Conservation (phyloP, 495 filamentous ascomycete genomes). For the Parathielavia appendiculata region DNA sequence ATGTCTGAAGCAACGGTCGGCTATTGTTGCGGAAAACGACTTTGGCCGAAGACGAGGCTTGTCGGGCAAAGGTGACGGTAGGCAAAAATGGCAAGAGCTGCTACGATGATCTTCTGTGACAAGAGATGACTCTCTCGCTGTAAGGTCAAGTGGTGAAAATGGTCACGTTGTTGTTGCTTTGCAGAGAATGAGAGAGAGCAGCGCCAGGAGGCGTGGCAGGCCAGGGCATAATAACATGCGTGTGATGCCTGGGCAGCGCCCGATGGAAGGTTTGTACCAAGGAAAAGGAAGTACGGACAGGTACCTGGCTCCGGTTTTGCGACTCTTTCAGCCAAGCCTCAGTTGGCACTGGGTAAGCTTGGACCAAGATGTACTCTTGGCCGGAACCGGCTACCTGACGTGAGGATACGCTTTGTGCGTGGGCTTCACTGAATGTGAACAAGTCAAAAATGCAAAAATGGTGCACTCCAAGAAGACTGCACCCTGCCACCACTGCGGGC, state of each 20-base stretch:
- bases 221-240: constrained; percentile 17
- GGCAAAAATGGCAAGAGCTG: constrained; percentile 44
- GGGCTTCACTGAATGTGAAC: not conserved
- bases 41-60: constrained; percentile 34
- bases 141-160: constrained; percentile 37
- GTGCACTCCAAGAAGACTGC: not conserved
- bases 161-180: constrained; percentile 44
- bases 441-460: not conserved
- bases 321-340: not conserved
- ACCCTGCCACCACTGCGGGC: constrained; percentile 2
- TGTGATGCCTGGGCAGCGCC: constrained; percentile 10
- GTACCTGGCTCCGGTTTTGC: constrained; percentile 8
- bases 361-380: not conserved
- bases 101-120: constrained; percentile 52
- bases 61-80: constrained; percentile 30
- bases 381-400: not conserved
- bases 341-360: constrained; percentile 6
- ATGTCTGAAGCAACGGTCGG: constrained; percentile 26
- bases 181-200: constrained; percentile 27
- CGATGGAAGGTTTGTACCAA: constrained; percentile 9
- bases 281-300: constrained; percentile 10
- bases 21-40: constrained; percentile 29
- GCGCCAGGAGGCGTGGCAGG: constrained; percentile 18
- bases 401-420: not conserved
- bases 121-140: constrained; percentile 46